Percentiles rank a stretch among this genome's conserved stretches.
Evolutionary conservation across 306 rosid genomes (phyloP).

Genomic region (Fagus crenata): DNA sequence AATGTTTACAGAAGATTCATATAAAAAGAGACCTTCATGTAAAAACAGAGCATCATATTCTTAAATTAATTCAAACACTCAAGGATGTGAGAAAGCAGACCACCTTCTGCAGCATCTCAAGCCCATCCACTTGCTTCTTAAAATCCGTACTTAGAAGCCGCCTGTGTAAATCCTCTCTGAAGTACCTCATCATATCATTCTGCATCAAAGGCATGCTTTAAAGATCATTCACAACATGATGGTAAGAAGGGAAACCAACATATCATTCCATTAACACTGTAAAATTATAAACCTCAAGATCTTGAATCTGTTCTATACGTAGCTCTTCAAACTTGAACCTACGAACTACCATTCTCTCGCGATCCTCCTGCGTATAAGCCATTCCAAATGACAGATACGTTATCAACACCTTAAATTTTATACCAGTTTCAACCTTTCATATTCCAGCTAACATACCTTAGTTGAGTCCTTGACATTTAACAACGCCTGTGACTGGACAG

Average conservation of each 20-base stretch:
- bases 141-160: slow-evolving; percentile 91
- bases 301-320: slow-evolving; percentile 95
- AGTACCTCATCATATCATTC: slow-evolving; percentile 90
- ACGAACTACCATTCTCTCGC: slow-evolving; percentile 83
- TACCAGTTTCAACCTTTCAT: slow-evolving; percentile 3
- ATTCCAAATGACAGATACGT: slow-evolving; percentile 19
- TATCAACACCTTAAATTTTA: slow-evolving; percentile 11
- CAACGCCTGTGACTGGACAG: slow-evolving; percentile 78
- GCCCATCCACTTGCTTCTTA: slow-evolving; percentile 96
- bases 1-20: slow-evolving; percentile 23
- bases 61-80: neutral
- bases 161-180: slow-evolving; percentile 95
- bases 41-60: slow-evolving; percentile 9
- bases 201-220: slow-evolving; percentile 41
- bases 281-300: slow-evolving; percentile 73
- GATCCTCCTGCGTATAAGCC: slow-evolving; percentile 69
- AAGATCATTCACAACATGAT: slow-evolving; percentile 20
- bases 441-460: slow-evolving; percentile 59
- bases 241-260: slow-evolving; percentile 12
- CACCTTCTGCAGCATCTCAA: slow-evolving; percentile 95
- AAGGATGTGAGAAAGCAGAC: slow-evolving; percentile 21
- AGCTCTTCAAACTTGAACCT: slow-evolving; percentile 95
- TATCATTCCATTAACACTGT: slow-evolving; percentile 1
- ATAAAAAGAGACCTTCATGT: slow-evolving; percentile 18
- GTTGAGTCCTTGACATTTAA: slow-evolving; percentile 86